A percentile compares a stretch with the other conserved stretches of the same genome.
Evolutionary conservation across 129 eudicot species (phyloP).

Genomic region (Lonicera japonica): DNA sequence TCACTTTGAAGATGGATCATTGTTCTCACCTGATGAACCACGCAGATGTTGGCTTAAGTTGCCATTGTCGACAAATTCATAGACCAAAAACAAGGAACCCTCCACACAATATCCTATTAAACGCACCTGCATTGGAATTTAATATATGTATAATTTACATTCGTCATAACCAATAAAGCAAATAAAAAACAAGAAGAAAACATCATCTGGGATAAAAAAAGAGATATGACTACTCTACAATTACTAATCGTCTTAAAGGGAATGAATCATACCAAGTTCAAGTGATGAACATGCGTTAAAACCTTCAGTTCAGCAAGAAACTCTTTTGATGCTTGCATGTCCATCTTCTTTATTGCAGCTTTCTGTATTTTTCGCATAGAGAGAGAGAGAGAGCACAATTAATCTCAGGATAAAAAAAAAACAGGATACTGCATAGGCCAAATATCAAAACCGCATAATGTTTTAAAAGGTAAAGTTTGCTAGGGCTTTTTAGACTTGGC

Average conservation of each 20-base stretch:
- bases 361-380: constrained; percentile 39
- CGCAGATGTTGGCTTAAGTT: constrained; percentile 76
- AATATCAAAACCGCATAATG: neutral
- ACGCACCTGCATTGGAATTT: constrained; percentile 57
- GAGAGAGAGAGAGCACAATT: neutral
- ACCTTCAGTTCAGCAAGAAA: constrained; percentile 86
- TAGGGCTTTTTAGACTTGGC: no score
- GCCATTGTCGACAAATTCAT: constrained; percentile 84
- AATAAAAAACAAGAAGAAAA: no score
- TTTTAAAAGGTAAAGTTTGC: no score
- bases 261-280: constrained; percentile 58
- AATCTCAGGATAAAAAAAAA: neutral
- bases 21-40: constrained; percentile 44
- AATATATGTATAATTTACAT: neutral
- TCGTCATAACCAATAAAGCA: no score
- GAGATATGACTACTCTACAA: neutral
- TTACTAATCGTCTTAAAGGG: neutral
- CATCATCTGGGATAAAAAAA: no score
- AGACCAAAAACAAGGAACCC: constrained; percentile 71
- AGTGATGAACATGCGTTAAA: constrained; percentile 79
- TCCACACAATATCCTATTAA: constrained; percentile 84
- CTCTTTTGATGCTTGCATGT: constrained; percentile 79
- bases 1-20: neutral
- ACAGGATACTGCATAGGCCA: neutral
- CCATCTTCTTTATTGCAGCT: constrained; percentile 90